These are phyloP conservation scores for Peronosclerospora sorghi DNA, from an alignment of 352 stramenopile species.

Conservation along the genomic window DNA sequence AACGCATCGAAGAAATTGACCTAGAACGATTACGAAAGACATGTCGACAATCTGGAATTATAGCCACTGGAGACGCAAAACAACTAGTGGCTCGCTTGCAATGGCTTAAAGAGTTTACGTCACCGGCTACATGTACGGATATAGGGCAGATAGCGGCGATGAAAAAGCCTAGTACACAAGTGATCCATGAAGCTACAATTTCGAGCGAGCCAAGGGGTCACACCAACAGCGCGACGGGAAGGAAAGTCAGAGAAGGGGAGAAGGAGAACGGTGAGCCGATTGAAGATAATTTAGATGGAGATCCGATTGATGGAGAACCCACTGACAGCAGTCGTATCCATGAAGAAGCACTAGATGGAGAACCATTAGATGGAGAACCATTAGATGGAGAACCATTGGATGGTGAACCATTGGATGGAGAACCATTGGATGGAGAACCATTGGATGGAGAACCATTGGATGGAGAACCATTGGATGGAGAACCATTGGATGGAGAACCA, in stretches of 20 bases:
- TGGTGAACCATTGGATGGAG: slow-evolving; percentile 29
- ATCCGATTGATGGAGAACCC: slow-evolving; percentile 32
- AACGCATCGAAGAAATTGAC: slow-evolving; percentile 19
- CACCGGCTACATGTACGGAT: slow-evolving; percentile 16
- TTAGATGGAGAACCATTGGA: slow-evolving; percentile 10
- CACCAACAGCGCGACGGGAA: background rate
- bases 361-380: background rate
- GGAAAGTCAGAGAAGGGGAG: background rate
- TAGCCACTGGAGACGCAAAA: slow-evolving; percentile 32
- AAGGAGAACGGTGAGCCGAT: slow-evolving; percentile 26
- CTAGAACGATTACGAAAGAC: slow-evolving; percentile 54
- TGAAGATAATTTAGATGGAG: slow-evolving; percentile 19
- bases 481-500: slow-evolving; percentile 33
- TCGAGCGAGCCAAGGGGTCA: background rate
- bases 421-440: slow-evolving; percentile 34
- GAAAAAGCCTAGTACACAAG: background rate
- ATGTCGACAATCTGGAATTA: slow-evolving; percentile 52
- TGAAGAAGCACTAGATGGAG: background rate
- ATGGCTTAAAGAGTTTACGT: slow-evolving; percentile 66
- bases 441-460: slow-evolving; percentile 25
- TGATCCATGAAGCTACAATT: background rate
- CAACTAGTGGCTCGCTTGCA: slow-evolving; percentile 37
- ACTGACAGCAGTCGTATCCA: slow-evolving; percentile 19
- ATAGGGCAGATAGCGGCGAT: background rate
- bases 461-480: slow-evolving; percentile 30